Evolutionary conservation across 805 yeast species (phyloP).

Genomic region (Maudiozyma barnettii): DNA sequence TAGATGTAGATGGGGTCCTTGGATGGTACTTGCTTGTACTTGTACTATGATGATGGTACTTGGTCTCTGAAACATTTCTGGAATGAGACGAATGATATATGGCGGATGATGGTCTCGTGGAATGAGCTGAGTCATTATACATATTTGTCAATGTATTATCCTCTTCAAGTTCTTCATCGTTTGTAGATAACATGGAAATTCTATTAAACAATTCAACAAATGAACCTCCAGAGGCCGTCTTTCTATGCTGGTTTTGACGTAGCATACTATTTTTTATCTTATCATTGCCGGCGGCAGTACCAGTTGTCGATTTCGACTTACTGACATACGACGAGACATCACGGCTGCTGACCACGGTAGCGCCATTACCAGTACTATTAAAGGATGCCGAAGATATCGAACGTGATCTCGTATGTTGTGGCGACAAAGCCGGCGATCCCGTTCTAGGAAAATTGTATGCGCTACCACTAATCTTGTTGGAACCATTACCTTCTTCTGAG

Average conservation of each 20-base stretch:
- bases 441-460: slow-evolving; percentile 1
- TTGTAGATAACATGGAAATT: slow-evolving; percentile 22
- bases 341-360: neutral
- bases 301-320: neutral
- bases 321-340: neutral
- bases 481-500: neutral
- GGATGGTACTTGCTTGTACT: neutral
- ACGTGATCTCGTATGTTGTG: neutral
- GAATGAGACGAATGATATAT: slow-evolving; percentile 12
- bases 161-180: neutral
- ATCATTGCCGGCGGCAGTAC: neutral
- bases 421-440: neutral
- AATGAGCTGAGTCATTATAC: neutral
- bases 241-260: slow-evolving; percentile 14
- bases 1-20: neutral
- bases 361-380: neutral
- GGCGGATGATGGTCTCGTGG: slow-evolving; percentile 33
- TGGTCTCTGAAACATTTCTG: slow-evolving; percentile 6
- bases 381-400: neutral
- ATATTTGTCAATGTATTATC: neutral
- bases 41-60: slow-evolving; percentile 1
- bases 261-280: neutral
- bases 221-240: slow-evolving; percentile 26
- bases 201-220: slow-evolving; percentile 29
- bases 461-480: neutral